Percentiles rank a stretch among this genome's conserved stretches.
phyloP scores from a whole-genome alignment of 495 filamentous ascomycete genomes.

The Talaromyces borbonicus region DNA sequence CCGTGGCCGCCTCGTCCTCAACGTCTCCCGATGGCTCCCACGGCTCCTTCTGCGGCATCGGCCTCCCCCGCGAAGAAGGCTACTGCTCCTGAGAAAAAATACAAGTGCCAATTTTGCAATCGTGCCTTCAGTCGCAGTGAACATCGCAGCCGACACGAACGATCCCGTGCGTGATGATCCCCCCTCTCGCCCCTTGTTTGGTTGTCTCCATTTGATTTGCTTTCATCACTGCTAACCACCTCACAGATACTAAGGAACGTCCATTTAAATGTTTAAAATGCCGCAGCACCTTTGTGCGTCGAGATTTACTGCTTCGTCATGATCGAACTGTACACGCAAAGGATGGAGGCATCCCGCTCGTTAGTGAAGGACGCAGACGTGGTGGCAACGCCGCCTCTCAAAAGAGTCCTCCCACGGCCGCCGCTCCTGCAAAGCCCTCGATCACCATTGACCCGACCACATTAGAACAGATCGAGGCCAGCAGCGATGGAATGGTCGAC shows the following conservation, averaged over 20 bases:
- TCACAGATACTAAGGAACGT: constrained; percentile 89
- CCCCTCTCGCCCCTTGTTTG: constrained; percentile 2
- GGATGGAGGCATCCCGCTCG: constrained; percentile 90
- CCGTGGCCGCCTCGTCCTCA: constrained; percentile 25
- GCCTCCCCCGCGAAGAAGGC: constrained; percentile 46
- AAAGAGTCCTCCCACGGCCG: constrained; percentile 55
- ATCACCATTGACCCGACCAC: constrained; percentile 80
- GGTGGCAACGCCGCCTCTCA: constrained; percentile 44
- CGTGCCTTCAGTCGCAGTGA: constrained; percentile 95
- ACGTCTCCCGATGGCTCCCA: constrained; percentile 33
- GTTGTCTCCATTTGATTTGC: not conserved
- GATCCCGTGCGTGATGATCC: constrained; percentile 86
- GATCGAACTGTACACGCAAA: constrained; percentile 98
- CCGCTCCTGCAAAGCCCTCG: constrained; percentile 66
- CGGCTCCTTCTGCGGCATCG: constrained; percentile 57
- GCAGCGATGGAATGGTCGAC: constrained; percentile 90
- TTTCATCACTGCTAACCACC: not conserved
- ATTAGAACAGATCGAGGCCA: constrained; percentile 89
- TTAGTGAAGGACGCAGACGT: constrained; percentile 88
- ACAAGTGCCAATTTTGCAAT: constrained; percentile 98
- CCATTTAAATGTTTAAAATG: constrained; percentile 98
- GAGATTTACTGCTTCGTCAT: constrained; percentile 91
- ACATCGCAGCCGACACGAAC: constrained; percentile 92
- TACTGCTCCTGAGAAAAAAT: constrained; percentile 81
- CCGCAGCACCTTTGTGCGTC: constrained; percentile 94